These are phyloP conservation scores for Peronospora destructor DNA, from an alignment of 352 stramenopile species.

Conservation along the genomic window DNA sequence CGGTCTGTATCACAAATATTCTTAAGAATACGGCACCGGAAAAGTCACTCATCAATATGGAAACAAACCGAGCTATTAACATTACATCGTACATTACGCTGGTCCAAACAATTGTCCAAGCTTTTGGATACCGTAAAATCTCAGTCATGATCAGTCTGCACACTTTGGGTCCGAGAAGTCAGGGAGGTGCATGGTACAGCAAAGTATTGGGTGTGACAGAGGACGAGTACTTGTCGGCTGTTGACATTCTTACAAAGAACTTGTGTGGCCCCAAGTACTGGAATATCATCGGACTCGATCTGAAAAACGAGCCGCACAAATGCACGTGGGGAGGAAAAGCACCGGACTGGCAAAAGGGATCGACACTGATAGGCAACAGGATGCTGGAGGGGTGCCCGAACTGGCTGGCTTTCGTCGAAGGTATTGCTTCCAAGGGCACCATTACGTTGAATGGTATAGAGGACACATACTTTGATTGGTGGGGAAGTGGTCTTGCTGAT, in stretches of 20 bases:
- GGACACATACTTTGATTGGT: constrained; percentile 62
- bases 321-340: constrained; percentile 38
- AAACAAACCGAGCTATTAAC: constrained; percentile 63
- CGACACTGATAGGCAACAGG: constrained; percentile 49
- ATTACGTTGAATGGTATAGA: constrained; percentile 32
- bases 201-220: constrained; percentile 38
- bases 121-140: constrained; percentile 56
- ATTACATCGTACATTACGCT: constrained; percentile 61
- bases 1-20: constrained; percentile 50
- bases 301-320: constrained; percentile 69
- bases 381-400: constrained; percentile 61
- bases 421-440: constrained; percentile 42
- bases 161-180: constrained; percentile 38
- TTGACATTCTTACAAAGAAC: constrained; percentile 53
- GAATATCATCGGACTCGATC: constrained; percentile 62
- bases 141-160: constrained; percentile 67
- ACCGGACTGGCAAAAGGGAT: constrained; percentile 50
- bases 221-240: constrained; percentile 44
- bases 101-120: constrained; percentile 48
- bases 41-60: constrained; percentile 51
- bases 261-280: constrained; percentile 51
- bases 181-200: constrained; percentile 56
- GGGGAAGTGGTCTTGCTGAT: constrained; percentile 48
- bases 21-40: constrained; percentile 36
- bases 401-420: constrained; percentile 66